These are phyloP conservation scores for Funneliformis geosporum DNA, from an alignment of 192 early-diverging fungal genomes.

Conservation along the genomic window DNA sequence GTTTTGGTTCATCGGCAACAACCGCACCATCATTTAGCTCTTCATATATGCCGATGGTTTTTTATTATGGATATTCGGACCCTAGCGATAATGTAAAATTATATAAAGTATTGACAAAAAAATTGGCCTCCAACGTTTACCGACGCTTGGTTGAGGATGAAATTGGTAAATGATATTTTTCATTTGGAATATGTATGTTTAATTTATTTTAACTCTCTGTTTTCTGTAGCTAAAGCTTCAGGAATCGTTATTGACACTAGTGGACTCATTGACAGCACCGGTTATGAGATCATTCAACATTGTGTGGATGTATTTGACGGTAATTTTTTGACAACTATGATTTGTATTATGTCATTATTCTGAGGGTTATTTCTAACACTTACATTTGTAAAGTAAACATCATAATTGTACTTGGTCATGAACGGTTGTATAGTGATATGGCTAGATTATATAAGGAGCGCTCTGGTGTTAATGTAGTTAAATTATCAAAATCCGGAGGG, in stretches of 20 bases:
- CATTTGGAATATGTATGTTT: slow-evolving; percentile 1
- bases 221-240: slow-evolving; percentile 54
- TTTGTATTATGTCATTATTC: neutral
- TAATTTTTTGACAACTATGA: slow-evolving; percentile 34
- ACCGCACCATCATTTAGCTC: slow-evolving; percentile 63
- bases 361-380: neutral
- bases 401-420: slow-evolving; percentile 90
- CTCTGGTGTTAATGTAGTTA: slow-evolving; percentile 67
- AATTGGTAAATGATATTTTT: slow-evolving; percentile 42
- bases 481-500: slow-evolving; percentile 91
- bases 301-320: slow-evolving; percentile 70
- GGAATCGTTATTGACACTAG: slow-evolving; percentile 88
- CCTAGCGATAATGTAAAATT: slow-evolving; percentile 78
- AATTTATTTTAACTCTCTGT: neutral
- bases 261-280: slow-evolving; percentile 75
- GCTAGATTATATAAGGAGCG: slow-evolving; percentile 53
- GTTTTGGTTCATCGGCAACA: slow-evolving; percentile 73
- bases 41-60: slow-evolving; percentile 76
- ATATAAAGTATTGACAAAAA: slow-evolving; percentile 67
- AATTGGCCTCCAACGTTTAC: slow-evolving; percentile 65
- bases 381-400: slow-evolving; percentile 60
- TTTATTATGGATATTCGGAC: slow-evolving; percentile 86
- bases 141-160: slow-evolving; percentile 64
- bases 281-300: slow-evolving; percentile 74
- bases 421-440: slow-evolving; percentile 89